phyloP scores from a whole-genome alignment of 1,139 yeast genomes.

The Blastobotrys malaysiensis region DNA sequence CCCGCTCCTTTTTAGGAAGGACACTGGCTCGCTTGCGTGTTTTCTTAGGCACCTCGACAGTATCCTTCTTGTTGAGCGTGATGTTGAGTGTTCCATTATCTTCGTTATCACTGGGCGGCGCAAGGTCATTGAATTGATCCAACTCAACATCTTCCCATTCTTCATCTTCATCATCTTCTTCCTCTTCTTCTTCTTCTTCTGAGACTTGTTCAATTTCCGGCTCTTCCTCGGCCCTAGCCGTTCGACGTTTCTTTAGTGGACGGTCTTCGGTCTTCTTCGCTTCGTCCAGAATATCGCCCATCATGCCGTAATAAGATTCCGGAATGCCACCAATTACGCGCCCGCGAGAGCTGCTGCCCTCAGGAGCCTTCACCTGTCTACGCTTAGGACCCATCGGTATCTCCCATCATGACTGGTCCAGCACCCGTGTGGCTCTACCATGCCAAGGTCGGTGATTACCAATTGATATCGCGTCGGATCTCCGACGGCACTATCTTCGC shows the following conservation, averaged over 20 bases:
- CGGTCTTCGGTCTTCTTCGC: conserved; percentile 15
- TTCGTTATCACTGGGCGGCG: conserved; percentile 14
- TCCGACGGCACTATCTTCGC: too few species aligned
- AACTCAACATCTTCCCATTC: conserved; percentile 32
- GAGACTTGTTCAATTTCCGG: background rate
- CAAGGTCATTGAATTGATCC: background rate
- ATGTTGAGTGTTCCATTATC: conserved; percentile 27
- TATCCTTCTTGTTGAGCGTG: conserved; percentile 8
- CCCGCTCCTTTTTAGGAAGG: conserved; percentile 50
- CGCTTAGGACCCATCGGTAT: conserved; percentile 2
- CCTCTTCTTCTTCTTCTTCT: conserved; percentile 17
- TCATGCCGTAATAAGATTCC: conserved; percentile 35
- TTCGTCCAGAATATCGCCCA: conserved; percentile 32
- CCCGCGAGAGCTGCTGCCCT: background rate
- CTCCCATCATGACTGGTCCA: background rate
- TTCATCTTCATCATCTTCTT: conserved; percentile 37
- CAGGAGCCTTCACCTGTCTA: conserved; percentile 3
- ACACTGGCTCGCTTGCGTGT: conserved; percentile 18
- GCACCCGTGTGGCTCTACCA: too few species aligned
- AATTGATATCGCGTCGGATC: too few species aligned
- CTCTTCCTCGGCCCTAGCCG: background rate
- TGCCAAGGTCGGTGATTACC: too few species aligned
- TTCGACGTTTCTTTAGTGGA: conserved; percentile 27
- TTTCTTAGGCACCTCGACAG: conserved; percentile 4
- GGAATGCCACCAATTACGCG: conserved; percentile 26